Conservation (phyloP, 345 rosid species). For the Hibiscus tridactylites region DNA sequence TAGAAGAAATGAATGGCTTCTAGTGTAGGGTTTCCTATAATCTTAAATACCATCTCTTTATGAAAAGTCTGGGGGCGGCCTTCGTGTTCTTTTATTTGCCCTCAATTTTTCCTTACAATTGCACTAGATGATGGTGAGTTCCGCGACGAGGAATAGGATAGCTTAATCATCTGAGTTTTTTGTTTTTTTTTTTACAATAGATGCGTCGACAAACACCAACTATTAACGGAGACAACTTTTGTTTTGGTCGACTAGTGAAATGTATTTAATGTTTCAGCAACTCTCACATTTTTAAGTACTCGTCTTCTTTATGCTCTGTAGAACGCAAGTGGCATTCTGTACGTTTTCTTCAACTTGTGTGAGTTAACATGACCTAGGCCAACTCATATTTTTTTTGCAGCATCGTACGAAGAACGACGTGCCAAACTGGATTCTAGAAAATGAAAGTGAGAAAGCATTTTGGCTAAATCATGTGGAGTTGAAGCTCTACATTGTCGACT, state of each 20-base stretch:
- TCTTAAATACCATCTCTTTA: not conserved
- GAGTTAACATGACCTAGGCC: not conserved
- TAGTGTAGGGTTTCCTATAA: not conserved
- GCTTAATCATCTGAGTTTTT: not conserved
- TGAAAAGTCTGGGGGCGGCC: not conserved
- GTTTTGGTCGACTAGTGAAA: not conserved
- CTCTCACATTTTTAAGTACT: not conserved
- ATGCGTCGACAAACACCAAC: not conserved
- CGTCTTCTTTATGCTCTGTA: not conserved
- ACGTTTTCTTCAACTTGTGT: not conserved
- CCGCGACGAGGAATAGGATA: not conserved
- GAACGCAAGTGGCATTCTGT: not conserved
- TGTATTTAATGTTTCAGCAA: not conserved
- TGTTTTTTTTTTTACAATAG: not conserved
- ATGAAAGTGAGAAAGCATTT: constrained; percentile 8
- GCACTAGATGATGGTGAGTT: not conserved
- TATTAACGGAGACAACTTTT: not conserved
- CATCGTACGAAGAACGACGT: constrained; percentile 74
- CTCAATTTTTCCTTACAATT: not conserved
- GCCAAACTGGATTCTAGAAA: constrained; percentile 35
- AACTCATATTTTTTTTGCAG: constrained; percentile 28
- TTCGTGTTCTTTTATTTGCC: not conserved
- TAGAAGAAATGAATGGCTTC: not conserved
- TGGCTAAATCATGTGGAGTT: not conserved
- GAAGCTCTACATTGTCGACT: not conserved